Percentiles rank a stretch among this genome's conserved stretches.
phyloP scores from a whole-genome alignment of 2,329 filamentous ascomycete species.

The Trichothecium roseum region DNA sequence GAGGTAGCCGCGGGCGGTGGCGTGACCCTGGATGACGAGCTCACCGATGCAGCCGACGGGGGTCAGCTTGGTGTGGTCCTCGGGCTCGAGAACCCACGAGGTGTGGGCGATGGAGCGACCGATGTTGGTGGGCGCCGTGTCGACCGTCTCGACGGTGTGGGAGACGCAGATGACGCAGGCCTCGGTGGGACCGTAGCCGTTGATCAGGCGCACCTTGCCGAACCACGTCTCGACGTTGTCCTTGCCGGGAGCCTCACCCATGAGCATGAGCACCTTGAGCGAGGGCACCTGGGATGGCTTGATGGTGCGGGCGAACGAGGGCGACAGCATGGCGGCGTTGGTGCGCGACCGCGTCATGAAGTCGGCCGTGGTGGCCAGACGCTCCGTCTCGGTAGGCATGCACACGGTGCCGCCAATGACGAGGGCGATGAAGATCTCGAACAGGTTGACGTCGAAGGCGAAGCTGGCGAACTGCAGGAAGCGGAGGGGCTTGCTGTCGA shows the following conservation, averaged over 20 bases:
- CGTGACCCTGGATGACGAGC: conserved; percentile 16
- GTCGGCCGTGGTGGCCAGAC: neutral
- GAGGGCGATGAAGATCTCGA: conserved; percentile 1
- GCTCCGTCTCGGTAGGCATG: neutral
- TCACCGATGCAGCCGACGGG: conserved; percentile 8
- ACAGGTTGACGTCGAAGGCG: conserved; percentile 2
- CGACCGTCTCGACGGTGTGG: neutral
- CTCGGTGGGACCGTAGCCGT: conserved; percentile 12
- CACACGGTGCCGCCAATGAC: neutral
- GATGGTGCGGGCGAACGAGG: conserved; percentile 1
- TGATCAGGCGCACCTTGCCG: conserved; percentile 3
- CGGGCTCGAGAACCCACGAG: conserved; percentile 10
- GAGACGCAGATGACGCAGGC: conserved; percentile 1
- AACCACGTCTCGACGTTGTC: conserved; percentile 9
- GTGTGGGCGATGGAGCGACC: conserved; percentile 3
- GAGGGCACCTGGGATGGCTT: conserved; percentile 2
- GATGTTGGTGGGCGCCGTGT: conserved; percentile 1
- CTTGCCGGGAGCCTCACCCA: conserved; percentile 7
- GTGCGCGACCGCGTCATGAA: neutral
- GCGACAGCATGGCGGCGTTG: conserved; percentile 2
- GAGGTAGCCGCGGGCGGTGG: conserved; percentile 36
- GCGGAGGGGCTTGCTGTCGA: neutral
- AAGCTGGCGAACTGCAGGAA: conserved; percentile 4
- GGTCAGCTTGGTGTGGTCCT: conserved; percentile 5
- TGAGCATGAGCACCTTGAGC: conserved; percentile 4